Percentiles rank a stretch among this genome's conserved stretches.
These are phyloP conservation scores for Penicillium crustosum DNA, from an alignment of 2,329 filamentous ascomycete species.

Conservation along the genomic window DNA sequence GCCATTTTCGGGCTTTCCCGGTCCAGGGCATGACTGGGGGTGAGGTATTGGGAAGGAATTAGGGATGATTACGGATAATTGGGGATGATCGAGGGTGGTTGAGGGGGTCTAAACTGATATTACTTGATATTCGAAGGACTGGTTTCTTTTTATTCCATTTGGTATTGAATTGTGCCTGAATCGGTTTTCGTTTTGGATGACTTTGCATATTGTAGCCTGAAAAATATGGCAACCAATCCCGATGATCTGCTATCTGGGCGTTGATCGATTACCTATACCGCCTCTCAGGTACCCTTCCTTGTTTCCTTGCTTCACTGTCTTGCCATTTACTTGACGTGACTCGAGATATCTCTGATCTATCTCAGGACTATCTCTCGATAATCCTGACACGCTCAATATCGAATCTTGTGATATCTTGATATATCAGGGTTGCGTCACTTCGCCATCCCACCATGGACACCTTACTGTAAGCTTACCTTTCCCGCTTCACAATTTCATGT, in stretches of 20 bases:
- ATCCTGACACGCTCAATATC: neutral
- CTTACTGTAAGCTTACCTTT: conserved; percentile 43
- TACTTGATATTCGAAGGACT: neutral
- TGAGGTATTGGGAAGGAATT: too few species aligned
- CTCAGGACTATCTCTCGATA: neutral
- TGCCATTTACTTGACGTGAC: neutral
- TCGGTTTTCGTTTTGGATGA: neutral
- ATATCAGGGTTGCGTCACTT: conserved; percentile 1
- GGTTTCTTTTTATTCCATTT: neutral
- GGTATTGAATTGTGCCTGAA: neutral
- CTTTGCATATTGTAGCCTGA: neutral
- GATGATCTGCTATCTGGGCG: conserved; percentile 8
- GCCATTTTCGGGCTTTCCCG: neutral
- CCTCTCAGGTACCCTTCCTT: conserved; percentile 9
- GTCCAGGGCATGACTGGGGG: neutral
- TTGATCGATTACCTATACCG: conserved; percentile 18
- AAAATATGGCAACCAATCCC: neutral
- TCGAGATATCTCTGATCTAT: neutral
- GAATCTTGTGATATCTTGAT: neutral
- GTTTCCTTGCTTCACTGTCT: conserved; percentile 1
- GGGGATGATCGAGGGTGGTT: neutral
- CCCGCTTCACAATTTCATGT: neutral
- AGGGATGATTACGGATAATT: too few species aligned
- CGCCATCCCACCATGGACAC: conserved; percentile 46
- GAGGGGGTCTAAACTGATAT: neutral